Evolutionary conservation across 2,329 filamentous ascomycete genomes (phyloP), one percentile per base, ranked within the genome.

Genomic region (Mollisia scopiformis): DNA sequence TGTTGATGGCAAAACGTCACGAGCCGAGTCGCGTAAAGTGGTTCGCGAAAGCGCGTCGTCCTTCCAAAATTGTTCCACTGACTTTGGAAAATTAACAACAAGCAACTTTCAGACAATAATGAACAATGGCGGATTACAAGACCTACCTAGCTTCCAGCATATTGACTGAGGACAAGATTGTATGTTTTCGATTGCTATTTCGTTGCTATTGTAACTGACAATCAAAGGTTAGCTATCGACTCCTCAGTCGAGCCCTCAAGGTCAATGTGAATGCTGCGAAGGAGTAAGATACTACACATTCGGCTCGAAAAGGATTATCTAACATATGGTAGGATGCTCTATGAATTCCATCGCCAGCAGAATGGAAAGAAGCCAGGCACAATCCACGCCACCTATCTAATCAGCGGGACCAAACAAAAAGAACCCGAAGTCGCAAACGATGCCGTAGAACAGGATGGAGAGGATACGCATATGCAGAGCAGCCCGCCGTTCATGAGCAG

Each of bases 311-410:
- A 14, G 0, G 6, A 39, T 41, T 35, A 10, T 28, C 37, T 70
- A 41, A 63, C 57, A 28, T 25, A 61, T 65, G n/a, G 19, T 55
- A 96, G 89, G 75, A 96, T 95, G 85, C 86, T 93, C 16, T 96
- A 86, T 76, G 91, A 96, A 31, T 98, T 96, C 68, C 86, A 97
- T 74, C 82, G 83, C 64, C 85, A 82, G 59, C 90, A 96, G 73
- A 96, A 93, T 75, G 82, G 80, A 57, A 91, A 89, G 75, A 89
- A 87, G 62, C 82, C 90, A 0, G 84, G 86, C 23, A 88, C 87
- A 27, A 81, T 97, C n/a, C 86, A 96, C 77, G 95, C 94, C 47
- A 97, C 93, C n/a, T 99, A 97, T 76, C 80, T 97, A 52, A 74
- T 99, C 49, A 90, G 88, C 54, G 95, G 94, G 39, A 84, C 80